Evolutionary conservation across 345 rosid genomes (phyloP), one percentile per base, ranked within the genome.

Genomic region (Tarenaya hassleriana): DNA sequence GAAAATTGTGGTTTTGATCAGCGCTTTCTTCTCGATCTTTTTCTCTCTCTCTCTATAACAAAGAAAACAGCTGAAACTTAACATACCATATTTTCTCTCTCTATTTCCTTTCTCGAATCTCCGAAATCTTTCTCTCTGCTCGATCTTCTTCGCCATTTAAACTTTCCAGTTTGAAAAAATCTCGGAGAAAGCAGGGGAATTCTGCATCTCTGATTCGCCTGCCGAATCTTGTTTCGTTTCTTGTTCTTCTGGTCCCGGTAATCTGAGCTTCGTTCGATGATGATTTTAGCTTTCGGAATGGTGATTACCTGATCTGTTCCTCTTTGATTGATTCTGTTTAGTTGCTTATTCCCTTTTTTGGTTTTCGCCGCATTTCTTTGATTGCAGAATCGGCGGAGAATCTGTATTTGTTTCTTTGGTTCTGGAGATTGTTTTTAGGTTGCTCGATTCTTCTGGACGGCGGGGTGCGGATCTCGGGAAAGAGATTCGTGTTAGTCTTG

Each of bases 211-310:
- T 24, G 29, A 2, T 24, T 24, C 29, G 5, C 29, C 29, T 24
- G 29, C 29, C 3, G 3, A 24, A 24, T 24, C 29, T 24, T 24
- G 29, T 2, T 24, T 24, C 5, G 29, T 24, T 24, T 5, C 29
- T 24, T 24, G 29, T 24, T 24, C 29, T 24, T 24, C 29, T 24
- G 29, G 3, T 24, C 5, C 29, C 5, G 29, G 24, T 10, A 50
- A 60, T 49, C 52, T 61, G 27, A 52, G 45, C 21, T 61, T 44
- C 58, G 10, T 44, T 52, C 16, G 41, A 35, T 42, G 10, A 49
- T 49, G 3, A 0, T 11, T 16, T 32, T 8, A 41, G 60, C 39
- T 34, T 57, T 8, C 34, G 7, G 39, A 33, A 12, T 16, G 34
- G n/a, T 11, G 9, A 3, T 46, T 2, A 6, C 9, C 29, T 3